phyloP scores from a whole-genome alignment of 768 basidiomycete species.

The Brasilioporus rufonigricans region DNA sequence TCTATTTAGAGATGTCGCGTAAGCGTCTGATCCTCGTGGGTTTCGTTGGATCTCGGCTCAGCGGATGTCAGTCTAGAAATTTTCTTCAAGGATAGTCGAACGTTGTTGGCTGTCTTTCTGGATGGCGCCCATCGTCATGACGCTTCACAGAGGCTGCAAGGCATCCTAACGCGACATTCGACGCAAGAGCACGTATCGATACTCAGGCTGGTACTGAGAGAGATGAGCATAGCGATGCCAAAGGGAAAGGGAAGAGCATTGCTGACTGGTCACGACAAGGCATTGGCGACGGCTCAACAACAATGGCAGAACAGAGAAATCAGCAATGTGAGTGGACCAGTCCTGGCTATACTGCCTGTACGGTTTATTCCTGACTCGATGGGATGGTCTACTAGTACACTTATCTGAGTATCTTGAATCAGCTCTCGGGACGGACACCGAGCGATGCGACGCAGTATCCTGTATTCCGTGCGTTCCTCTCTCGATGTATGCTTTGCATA shows the following conservation, averaged over 20 bases:
- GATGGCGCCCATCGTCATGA: slow-evolving; percentile 63
- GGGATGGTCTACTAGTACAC: no score
- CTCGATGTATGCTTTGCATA: background rate
- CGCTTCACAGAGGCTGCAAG: slow-evolving; percentile 51
- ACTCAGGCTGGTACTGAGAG: slow-evolving; percentile 46
- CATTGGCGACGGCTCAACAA: slow-evolving; percentile 67
- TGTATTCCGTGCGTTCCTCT: slow-evolving; percentile 64
- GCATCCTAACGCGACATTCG: slow-evolving; percentile 42
- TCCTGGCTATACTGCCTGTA: background rate
- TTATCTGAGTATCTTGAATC: slow-evolving; percentile 86
- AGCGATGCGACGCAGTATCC: slow-evolving; percentile 96
- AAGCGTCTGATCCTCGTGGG: slow-evolving; percentile 31
- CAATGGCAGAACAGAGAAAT: slow-evolving; percentile 91
- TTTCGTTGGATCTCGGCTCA: background rate
- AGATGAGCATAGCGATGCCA: slow-evolving; percentile 28
- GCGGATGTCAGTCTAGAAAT: slow-evolving; percentile 65
- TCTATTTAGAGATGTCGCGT: slow-evolving; percentile 91
- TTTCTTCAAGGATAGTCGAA: slow-evolving; percentile 91
- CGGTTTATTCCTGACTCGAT: background rate
- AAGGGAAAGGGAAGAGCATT: slow-evolving; percentile 18
- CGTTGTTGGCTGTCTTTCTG: slow-evolving; percentile 79
- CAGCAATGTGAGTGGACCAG: slow-evolving; percentile 65
- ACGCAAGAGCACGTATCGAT: slow-evolving; percentile 41
- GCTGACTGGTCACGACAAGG: slow-evolving; percentile 29
- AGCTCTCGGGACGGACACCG: slow-evolving; percentile 89